phyloP scores from a whole-genome alignment of 257 asterid genomes.

The Capsicum pubescens region DNA sequence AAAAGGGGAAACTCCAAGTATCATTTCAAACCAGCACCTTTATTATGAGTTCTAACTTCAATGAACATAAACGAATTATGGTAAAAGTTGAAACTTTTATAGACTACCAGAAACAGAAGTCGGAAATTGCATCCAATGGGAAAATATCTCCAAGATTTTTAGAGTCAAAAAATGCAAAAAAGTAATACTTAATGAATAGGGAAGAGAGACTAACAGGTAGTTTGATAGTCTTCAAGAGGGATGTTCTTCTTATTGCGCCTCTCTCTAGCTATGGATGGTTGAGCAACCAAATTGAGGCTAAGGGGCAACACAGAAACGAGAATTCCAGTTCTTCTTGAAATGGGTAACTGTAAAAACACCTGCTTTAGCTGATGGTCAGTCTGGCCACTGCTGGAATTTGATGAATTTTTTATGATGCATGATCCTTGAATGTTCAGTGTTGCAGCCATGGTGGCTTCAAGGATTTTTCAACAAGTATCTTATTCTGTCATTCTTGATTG shows the following conservation, averaged over 20 bases:
- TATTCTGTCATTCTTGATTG: background rate
- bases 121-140: background rate
- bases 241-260: slow-evolving; percentile 78
- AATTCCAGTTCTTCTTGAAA: slow-evolving; percentile 79
- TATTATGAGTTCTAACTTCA: background rate
- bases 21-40: background rate
- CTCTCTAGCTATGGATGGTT: slow-evolving; percentile 77
- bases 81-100: background rate
- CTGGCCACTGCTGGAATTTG: slow-evolving; percentile 31
- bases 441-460: slow-evolving; percentile 53
- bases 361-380: slow-evolving; percentile 27
- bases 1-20: background rate
- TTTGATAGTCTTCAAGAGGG: slow-evolving; percentile 76
- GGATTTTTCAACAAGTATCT: background rate
- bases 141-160: background rate
- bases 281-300: slow-evolving; percentile 51
- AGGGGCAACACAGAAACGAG: slow-evolving; percentile 66
- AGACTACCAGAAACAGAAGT: background rate
- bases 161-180: background rate
- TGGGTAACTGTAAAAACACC: slow-evolving; percentile 44
- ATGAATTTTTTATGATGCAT: slow-evolving; percentile 30
- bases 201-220: slow-evolving; percentile 49
- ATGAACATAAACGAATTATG: background rate
- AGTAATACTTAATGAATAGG: background rate
- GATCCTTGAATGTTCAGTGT: slow-evolving; percentile 37